Base-by-base conservation (phyloP, 2,329 filamentous ascomycete species). In the Pseudogymnoascus sp. region DNA sequence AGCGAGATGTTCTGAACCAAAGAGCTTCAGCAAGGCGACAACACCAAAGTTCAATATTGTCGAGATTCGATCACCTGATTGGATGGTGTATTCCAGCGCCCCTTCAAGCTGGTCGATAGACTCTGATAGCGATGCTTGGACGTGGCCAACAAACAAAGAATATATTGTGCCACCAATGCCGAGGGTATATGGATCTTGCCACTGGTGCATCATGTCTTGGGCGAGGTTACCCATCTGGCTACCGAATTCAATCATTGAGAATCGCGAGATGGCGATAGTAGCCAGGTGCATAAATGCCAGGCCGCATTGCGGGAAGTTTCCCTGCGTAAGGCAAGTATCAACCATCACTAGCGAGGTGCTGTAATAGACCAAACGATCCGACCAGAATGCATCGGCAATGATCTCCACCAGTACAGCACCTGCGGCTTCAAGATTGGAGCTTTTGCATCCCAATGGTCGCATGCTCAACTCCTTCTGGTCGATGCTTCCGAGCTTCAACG, bases 381-480 rank as follows among this genome's bases (percentile, higher is more conserved):
- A 86, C 90, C 90, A 92, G 79, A 87, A 91, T 3, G 87, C 87
- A 13, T 88, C 85, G 67, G 83, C 85, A 7, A 88, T 79, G 11
- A 90, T 83, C 75, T 93, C 88, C 0, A 86, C 82, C 14, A 92
- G 78, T 3, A 93, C 85, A 6, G 88, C 86, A 2, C 88, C 90
- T 1, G 90, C 78, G 0, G 85, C 87, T 34, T 83, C 79, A 61
- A 90, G 74, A 25, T 81, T 78, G 2, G 82, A 76, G 66, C 88
- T 83, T 11, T 77, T 78, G 21, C 39, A 43, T 0, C 76, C 73
- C 16, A 76, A 73, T 13, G 74, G 70, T n/a, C 77, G 76, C 41
- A 76, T 77, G 54, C 84, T 68, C 1, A 86, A 71, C 4, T 79
- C 74, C 5, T 76, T 69, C 28, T 77, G 77, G 48, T 85, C 86